These are phyloP conservation scores for Colletotrichum liriopes DNA, from an alignment of 2,329 filamentous ascomycete species.

Conservation along the genomic window DNA sequence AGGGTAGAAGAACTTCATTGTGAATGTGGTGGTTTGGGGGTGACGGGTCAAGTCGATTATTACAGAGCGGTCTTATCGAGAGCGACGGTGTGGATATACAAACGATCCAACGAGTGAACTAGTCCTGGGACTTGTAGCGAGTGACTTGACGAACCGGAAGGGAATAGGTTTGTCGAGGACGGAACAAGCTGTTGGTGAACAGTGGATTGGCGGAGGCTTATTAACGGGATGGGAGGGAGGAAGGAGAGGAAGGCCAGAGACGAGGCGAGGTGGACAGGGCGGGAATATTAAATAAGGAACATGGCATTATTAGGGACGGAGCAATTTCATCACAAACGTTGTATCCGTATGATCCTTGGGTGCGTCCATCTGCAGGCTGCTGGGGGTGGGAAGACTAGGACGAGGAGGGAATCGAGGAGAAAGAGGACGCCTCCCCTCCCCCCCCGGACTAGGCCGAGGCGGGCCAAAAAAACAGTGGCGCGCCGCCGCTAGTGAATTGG, in stretches of 20 bases:
- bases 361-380: conserved; percentile 12
- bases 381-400: conserved; percentile 28
- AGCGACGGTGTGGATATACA: conserved; percentile 11
- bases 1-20: conserved; percentile 63
- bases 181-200: conserved; percentile 29
- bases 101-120: conserved; percentile 32
- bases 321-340: conserved; percentile 41
- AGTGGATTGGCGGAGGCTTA: conserved; percentile 39
- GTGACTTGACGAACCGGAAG: conserved; percentile 36
- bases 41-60: conserved; percentile 6
- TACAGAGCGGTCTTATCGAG: conserved; percentile 6
- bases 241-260: not conserved
- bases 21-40: conserved; percentile 43
- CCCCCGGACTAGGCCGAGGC: conserved; percentile 33
- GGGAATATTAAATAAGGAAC: conserved; percentile 36
- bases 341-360: conserved; percentile 34
- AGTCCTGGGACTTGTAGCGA: conserved; percentile 36
- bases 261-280: not conserved
- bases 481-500: conserved; percentile 35
- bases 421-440: not conserved
- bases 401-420: conserved; percentile 32
- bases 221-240: conserved; percentile 34
- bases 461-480: conserved; percentile 36
- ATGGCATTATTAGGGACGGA: conserved; percentile 25
- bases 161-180: conserved; percentile 23